Conservation (phyloP, 2,329 filamentous ascomycete genomes). For the Ceratocystis variospora region DNA sequence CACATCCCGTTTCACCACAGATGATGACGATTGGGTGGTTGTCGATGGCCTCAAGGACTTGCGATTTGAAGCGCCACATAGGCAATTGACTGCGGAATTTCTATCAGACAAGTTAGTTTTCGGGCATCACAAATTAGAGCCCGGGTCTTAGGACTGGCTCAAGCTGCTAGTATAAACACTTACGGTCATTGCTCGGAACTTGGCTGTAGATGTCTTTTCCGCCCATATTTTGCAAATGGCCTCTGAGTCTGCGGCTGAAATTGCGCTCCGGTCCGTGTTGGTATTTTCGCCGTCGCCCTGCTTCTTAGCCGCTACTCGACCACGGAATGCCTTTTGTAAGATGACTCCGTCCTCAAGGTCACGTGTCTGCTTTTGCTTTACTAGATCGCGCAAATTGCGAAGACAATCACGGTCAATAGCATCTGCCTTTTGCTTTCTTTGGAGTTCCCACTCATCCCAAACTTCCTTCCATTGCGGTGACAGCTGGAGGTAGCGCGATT, state of each 20-base stretch:
- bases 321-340: constrained; percentile 61
- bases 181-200: constrained; percentile 67
- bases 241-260: constrained; percentile 31
- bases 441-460: constrained; percentile 63
- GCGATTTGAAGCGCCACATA: constrained; percentile 71
- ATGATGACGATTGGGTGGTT: constrained; percentile 78
- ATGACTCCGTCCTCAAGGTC: constrained; percentile 63
- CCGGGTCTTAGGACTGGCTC: no score
- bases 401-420: constrained; percentile 55
- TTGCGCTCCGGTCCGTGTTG: constrained; percentile 32
- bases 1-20: constrained; percentile 91
- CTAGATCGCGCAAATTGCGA: constrained; percentile 52
- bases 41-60: constrained; percentile 65
- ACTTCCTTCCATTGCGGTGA: constrained; percentile 72
- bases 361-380: constrained; percentile 54
- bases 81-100: constrained; percentile 65
- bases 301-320: constrained; percentile 36
- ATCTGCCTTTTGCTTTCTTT: constrained; percentile 57
- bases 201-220: constrained; percentile 41
- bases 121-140: background rate
- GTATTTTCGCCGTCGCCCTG: constrained; percentile 33
- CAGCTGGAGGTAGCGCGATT: constrained; percentile 56
- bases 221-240: constrained; percentile 45
- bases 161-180: constrained; percentile 22
- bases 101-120: constrained; percentile 22